Base-by-base conservation (phyloP, 768 basidiomycete species). In the Strobilomyces confusus region DNA sequence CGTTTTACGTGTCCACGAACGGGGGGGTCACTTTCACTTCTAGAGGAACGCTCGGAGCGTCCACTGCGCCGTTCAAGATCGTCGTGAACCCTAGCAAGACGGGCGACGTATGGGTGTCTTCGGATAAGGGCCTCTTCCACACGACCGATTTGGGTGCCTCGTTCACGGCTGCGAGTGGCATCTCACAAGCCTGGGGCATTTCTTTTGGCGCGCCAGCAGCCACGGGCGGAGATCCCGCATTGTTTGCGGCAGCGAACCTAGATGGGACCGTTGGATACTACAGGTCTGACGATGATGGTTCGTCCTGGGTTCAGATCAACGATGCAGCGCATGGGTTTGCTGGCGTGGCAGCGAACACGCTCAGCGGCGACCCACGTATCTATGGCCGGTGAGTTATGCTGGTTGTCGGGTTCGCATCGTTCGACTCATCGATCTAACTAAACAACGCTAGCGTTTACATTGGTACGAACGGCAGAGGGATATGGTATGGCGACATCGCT, bases 1-100 rank as follows among this genome's bases (percentile, higher is more conserved):
- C 67, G 23, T 84, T 86, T 73, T 86, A 83, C 59, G 55, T 83
- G n/a, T 84, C 83, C 19, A 76, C 71, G 6, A 75, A 87, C 54
- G 74, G 74, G 13, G 85, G 80, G 11, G 61, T 77, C 29, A 54
- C 34, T 30, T 82, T 80, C 8, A 77, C 79, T 15, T 23, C 42
- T 17, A 44, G 25, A 4, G 49, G 49, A 33, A 44, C 45, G 3
- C 53, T 58, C 30, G 46, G 57, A 17, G 17, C 45, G 1, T 51
- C 57, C 46, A 36, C 42, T 13, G 30, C 52, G n/a, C 53, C 57
- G 9, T 50, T 58, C 45, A 33, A 48, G 57, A 58, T 58, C 11
- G 34, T 32, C 13, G 57, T 48, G 23, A 50, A 55, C 37, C 49
- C 49, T 7, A 26, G 44, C 32, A 23, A 33, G 13, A 48, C 45